Conservation (phyloP, 192 early-diverging fungal species). For the Irineochytrium annulatum region DNA sequence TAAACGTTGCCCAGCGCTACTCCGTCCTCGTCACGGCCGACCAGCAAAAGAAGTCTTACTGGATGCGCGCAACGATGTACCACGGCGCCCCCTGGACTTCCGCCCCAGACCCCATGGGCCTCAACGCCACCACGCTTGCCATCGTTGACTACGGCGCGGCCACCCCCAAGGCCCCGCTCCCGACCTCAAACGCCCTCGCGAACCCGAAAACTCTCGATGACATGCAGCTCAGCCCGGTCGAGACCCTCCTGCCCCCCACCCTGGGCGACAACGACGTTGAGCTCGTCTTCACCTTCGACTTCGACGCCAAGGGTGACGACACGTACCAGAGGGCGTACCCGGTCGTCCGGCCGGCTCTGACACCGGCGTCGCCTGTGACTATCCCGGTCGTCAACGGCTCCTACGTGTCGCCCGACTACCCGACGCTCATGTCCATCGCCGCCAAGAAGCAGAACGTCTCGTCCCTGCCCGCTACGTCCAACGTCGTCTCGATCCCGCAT, state of each 20-base stretch:
- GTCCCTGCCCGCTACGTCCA: constrained; percentile 42
- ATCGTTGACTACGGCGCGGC: constrained; percentile 13
- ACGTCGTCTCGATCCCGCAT: constrained; percentile 49
- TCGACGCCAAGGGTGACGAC: not conserved
- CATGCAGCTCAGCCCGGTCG: not conserved
- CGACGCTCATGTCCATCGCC: too few species aligned
- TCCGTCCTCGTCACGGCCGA: constrained; percentile 18
- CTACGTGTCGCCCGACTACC: too few species aligned
- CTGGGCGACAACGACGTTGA: too few species aligned
- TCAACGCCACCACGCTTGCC: constrained; percentile 9
- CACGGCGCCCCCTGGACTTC: constrained; percentile 22
- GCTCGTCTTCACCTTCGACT: constrained; percentile 13
- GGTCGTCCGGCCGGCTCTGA: too few species aligned
- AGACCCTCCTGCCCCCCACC: not conserved
- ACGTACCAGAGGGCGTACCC: constrained; percentile 18
- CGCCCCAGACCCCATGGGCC: not conserved
- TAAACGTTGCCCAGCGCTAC: constrained; percentile 46
- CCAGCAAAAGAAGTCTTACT: too few species aligned
- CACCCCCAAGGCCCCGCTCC: not conserved
- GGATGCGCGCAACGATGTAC: constrained; percentile 17
- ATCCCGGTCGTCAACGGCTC: too few species aligned
- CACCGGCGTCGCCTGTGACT: too few species aligned
- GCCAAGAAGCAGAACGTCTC: too few species aligned
- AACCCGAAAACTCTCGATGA: not conserved
- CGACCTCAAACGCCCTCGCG: not conserved